A percentile compares a stretch with the other conserved stretches of the same genome.
Conservation (phyloP, 2,329 filamentous ascomycete genomes). For the Bipolaris cookei region DNA sequence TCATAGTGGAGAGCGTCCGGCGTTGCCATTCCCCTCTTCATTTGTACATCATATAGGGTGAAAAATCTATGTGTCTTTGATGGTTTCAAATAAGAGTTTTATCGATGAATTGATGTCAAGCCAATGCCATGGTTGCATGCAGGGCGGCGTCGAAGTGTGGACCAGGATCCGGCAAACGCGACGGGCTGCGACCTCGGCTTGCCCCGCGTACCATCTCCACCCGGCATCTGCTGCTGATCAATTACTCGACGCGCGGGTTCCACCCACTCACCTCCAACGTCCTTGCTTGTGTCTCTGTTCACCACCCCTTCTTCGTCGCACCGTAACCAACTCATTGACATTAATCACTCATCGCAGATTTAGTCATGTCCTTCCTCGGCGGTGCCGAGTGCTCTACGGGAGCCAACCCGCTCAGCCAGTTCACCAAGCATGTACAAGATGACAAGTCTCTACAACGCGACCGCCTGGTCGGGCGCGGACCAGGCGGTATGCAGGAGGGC, state of each 20-base stretch:
- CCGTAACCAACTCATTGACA: neutral
- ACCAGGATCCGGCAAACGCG: constrained; percentile 4
- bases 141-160: neutral
- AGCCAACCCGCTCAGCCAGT: constrained; percentile 94
- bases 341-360: neutral
- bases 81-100: constrained; percentile 17
- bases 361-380: constrained; percentile 89
- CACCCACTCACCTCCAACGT: constrained; percentile 3
- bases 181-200: constrained; percentile 26
- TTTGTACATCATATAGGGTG: constrained; percentile 22
- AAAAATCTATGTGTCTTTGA: constrained; percentile 4
- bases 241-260: constrained; percentile 19
- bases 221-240: constrained; percentile 33
- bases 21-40: constrained; percentile 37
- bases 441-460: constrained; percentile 95
- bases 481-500: constrained; percentile 72
- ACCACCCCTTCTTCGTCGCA: constrained; percentile 6
- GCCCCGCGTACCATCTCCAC: constrained; percentile 22
- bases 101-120: neutral
- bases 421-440: constrained; percentile 95
- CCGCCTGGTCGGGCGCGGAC: constrained; percentile 77
- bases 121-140: neutral
- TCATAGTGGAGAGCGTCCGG: constrained; percentile 39
- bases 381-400: constrained; percentile 96
- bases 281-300: constrained; percentile 11